phyloP scores from a whole-genome alignment of 148 eudicot species.

The Polygonum aviculare region DNA sequence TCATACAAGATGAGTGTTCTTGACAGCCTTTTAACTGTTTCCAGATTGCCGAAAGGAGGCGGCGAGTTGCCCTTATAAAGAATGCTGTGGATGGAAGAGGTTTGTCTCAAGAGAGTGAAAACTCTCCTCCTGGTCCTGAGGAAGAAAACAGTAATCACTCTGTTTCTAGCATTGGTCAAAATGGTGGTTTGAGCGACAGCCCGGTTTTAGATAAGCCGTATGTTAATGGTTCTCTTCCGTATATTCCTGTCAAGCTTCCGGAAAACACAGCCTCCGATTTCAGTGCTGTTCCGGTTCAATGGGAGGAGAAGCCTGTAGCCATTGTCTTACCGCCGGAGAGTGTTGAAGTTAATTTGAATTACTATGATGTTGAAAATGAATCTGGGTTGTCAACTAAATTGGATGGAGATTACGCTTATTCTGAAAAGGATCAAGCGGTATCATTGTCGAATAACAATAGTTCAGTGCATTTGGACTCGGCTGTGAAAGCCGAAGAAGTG shows the following conservation, averaged over 20 bases:
- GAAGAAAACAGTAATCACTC: neutral
- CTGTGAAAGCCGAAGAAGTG: conserved; percentile 13
- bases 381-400: conserved; percentile 21
- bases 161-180: neutral
- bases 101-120: conserved; percentile 18
- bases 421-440: conserved; percentile 14
- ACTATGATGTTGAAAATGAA: conserved; percentile 15
- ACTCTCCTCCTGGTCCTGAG: conserved; percentile 18
- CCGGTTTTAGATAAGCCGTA: conserved; percentile 12
- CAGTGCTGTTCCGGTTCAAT: conserved; percentile 19
- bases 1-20: neutral
- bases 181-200: conserved; percentile 16
- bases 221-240: conserved; percentile 20
- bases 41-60: conserved; percentile 86
- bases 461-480: conserved; percentile 6
- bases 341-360: conserved; percentile 14
- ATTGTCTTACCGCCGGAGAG: conserved; percentile 13
- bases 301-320: conserved; percentile 20
- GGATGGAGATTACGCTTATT: conserved; percentile 14
- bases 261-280: conserved; percentile 16
- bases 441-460: conserved; percentile 16
- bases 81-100: conserved; percentile 26
- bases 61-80: conserved; percentile 59
- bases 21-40: conserved; percentile 5
- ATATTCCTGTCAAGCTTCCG: conserved; percentile 17